phyloP scores from a whole-genome alignment of 345 rosid genomes.

The Anacardium occidentale region DNA sequence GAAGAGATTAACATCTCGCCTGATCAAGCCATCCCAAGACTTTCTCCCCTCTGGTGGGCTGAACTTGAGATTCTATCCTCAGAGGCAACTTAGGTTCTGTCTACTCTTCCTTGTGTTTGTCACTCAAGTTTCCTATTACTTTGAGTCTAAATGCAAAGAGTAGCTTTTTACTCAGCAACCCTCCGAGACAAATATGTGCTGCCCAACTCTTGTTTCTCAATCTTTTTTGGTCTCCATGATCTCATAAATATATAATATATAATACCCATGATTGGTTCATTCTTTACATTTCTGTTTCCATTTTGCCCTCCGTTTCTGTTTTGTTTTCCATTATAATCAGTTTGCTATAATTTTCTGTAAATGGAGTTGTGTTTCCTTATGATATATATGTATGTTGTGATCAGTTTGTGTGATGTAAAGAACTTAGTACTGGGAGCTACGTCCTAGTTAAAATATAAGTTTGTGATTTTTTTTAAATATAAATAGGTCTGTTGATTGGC shows the following conservation, averaged over 20 bases:
- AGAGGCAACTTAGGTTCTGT: slow-evolving; percentile 58
- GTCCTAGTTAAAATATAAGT: no score
- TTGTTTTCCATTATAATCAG: slow-evolving; percentile 3
- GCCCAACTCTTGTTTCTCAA: slow-evolving; percentile 3
- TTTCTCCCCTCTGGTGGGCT: slow-evolving; percentile 99
- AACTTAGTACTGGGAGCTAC: no score
- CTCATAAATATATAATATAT: neutral
- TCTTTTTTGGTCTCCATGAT: slow-evolving; percentile 12
- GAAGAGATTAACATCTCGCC: slow-evolving; percentile 60
- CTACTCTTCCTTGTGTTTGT: slow-evolving; percentile 17
- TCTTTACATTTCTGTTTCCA: neutral
- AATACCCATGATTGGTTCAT: slow-evolving; percentile 8
- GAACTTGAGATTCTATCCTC: slow-evolving; percentile 91
- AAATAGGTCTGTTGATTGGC: no score
- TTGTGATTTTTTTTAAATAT: no score
- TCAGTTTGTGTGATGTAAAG: no score
- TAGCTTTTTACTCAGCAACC: slow-evolving; percentile 3
- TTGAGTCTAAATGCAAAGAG: slow-evolving; percentile 15
- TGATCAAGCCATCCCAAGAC: slow-evolving; percentile 90
- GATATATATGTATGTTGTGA: no score
- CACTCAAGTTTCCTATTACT: slow-evolving; percentile 10
- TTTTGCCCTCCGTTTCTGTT: neutral
- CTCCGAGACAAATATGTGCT: neutral
- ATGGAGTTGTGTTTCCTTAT: no score
- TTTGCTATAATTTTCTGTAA: slow-evolving; percentile 2